Percentiles rank a stretch among this genome's conserved stretches.
These are phyloP conservation scores for Pulveroboletus sp. DNA, from an alignment of 768 basidiomycete species.

Conservation along the genomic window DNA sequence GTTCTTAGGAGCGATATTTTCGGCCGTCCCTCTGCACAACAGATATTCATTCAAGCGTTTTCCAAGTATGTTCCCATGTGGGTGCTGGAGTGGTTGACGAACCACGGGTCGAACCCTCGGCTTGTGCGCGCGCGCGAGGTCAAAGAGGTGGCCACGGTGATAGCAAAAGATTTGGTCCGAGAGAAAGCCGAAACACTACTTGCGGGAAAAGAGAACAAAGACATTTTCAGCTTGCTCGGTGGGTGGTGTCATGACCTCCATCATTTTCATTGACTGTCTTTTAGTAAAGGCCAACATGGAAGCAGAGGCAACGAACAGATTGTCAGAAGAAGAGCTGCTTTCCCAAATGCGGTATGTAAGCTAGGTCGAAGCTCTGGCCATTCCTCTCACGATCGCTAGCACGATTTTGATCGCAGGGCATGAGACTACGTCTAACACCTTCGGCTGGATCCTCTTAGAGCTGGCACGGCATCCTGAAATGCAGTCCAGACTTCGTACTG, in stretches of 20 bases:
- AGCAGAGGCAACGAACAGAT: background rate
- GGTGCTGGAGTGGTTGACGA: constrained; percentile 33
- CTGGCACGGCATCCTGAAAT: constrained; percentile 56
- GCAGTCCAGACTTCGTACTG: constrained; percentile 54
- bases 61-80: constrained; percentile 14
- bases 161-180: constrained; percentile 16
- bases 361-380: background rate
- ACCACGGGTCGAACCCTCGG: constrained; percentile 24
- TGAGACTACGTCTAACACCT: constrained; percentile 57
- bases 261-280: background rate
- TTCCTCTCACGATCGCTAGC: constrained; percentile 16
- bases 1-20: constrained; percentile 20
- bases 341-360: constrained; percentile 20
- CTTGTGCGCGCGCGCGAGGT: constrained; percentile 15
- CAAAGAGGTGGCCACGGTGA: background rate
- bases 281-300: constrained; percentile 31
- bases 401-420: constrained; percentile 50
- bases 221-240: constrained; percentile 38
- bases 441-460: constrained; percentile 61
- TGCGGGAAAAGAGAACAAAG: constrained; percentile 13
- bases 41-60: constrained; percentile 15
- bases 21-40: constrained; percentile 12
- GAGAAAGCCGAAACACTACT: constrained; percentile 17
- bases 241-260: background rate
- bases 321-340: constrained; percentile 17